Evolutionary conservation across 805 yeast genomes (phyloP).

Genomic region (Zygoascus ofunaensis): DNA sequence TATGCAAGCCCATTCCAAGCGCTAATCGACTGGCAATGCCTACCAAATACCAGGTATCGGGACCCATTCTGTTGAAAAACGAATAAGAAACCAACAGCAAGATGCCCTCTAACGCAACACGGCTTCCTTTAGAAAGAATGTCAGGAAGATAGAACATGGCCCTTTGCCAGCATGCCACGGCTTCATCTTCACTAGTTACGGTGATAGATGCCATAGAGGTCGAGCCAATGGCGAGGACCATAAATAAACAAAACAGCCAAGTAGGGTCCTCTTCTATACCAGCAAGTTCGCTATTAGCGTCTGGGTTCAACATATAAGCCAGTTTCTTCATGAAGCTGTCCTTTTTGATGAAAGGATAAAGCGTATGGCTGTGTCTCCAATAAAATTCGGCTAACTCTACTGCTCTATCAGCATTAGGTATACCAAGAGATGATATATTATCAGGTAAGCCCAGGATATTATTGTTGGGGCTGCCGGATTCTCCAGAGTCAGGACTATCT

Average conservation of each 20-base stretch:
- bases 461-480: background rate
- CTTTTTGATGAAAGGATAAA: constrained; percentile 14
- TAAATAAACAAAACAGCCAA: constrained; percentile 38
- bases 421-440: background rate
- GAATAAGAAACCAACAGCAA: constrained; percentile 42
- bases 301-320: constrained; percentile 3
- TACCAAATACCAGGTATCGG: constrained; percentile 44
- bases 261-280: constrained; percentile 9
- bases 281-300: constrained; percentile 2
- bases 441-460: background rate
- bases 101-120: constrained; percentile 33
- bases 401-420: constrained; percentile 10
- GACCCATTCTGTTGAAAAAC: constrained; percentile 41
- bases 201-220: constrained; percentile 33
- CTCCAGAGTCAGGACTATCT: background rate
- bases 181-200: constrained; percentile 18
- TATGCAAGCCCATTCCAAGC: constrained; percentile 39
- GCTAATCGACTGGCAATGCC: constrained; percentile 40
- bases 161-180: constrained; percentile 34
- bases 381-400: constrained; percentile 13
- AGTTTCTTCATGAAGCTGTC: constrained; percentile 10
- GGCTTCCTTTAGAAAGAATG: constrained; percentile 33
- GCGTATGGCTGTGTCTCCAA: constrained; percentile 18
- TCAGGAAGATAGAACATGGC: constrained; percentile 35
- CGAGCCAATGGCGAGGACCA: constrained; percentile 49